A percentile compares a stretch with the other conserved stretches of the same genome.
These are phyloP conservation scores for Metarhizium robertsii DNA, from an alignment of 2,329 filamentous ascomycete species.

Conservation along the genomic window DNA sequence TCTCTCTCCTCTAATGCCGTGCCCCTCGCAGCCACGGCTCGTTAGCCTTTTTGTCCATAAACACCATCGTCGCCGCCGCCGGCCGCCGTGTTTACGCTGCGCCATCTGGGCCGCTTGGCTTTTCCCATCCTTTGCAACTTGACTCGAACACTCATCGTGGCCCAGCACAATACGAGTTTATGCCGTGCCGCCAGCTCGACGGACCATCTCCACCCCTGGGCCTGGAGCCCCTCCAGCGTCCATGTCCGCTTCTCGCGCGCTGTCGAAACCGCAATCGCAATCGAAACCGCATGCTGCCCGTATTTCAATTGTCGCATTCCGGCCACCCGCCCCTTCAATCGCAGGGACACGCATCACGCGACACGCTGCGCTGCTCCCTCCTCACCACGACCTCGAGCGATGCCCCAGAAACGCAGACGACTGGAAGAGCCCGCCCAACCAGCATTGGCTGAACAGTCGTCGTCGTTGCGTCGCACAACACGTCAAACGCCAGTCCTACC, in stretches of 20 bases:
- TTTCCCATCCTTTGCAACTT: not conserved
- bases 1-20: not conserved
- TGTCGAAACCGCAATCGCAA: not conserved
- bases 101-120: not conserved
- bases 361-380: not conserved
- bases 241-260: not conserved
- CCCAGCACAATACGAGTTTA: not conserved
- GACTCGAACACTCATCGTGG: not conserved
- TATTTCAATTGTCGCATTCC: not conserved
- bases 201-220: not conserved
- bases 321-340: not conserved
- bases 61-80: not conserved
- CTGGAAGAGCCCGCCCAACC: conserved; percentile 16
- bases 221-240: not conserved
- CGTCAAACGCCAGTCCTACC: conserved; percentile 27
- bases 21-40: not conserved
- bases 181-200: not conserved
- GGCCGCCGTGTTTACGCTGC: not conserved
- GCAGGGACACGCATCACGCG: not conserved
- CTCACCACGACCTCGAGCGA: conserved; percentile 9
- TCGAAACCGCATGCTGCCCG: not conserved
- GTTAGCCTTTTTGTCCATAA: not conserved
- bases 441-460: conserved; percentile 10
- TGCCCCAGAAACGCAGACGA: conserved; percentile 30
- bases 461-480: conserved; percentile 27